Conservation (phyloP, 2,329 filamentous ascomycete genomes). For the Hypomyces rosellus region DNA sequence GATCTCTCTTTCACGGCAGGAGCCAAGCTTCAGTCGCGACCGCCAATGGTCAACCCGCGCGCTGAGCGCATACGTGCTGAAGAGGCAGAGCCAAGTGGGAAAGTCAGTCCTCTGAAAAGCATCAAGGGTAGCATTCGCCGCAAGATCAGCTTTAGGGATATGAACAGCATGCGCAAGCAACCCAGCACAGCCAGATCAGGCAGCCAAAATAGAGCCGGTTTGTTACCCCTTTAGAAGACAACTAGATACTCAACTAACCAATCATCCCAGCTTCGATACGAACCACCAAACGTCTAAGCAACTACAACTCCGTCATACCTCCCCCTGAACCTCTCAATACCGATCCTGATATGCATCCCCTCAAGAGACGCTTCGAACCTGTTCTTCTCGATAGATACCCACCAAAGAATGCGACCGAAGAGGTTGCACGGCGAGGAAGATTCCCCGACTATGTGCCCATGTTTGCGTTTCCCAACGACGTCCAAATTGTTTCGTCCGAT, state of each 20-base stretch:
- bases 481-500: slow-evolving; percentile 92
- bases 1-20: slow-evolving; percentile 86
- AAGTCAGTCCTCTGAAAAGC: slow-evolving; percentile 50
- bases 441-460: slow-evolving; percentile 98
- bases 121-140: slow-evolving; percentile 82
- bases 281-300: slow-evolving; percentile 83
- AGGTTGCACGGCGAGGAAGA: slow-evolving; percentile 69
- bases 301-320: slow-evolving; percentile 97
- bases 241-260: neutral
- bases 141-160: slow-evolving; percentile 87
- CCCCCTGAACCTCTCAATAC: slow-evolving; percentile 83
- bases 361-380: slow-evolving; percentile 90
- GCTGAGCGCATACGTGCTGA: slow-evolving; percentile 77
- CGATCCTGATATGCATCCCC: slow-evolving; percentile 88
- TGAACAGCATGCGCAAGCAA: slow-evolving; percentile 90
- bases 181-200: slow-evolving; percentile 68
- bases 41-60: slow-evolving; percentile 69
- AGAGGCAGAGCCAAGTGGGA: slow-evolving; percentile 50
- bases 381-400: slow-evolving; percentile 95
- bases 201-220: slow-evolving; percentile 43
- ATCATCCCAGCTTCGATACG: slow-evolving; percentile 51
- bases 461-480: slow-evolving; percentile 98
- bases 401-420: slow-evolving; percentile 72
- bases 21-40: slow-evolving; percentile 62
- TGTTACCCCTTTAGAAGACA: slow-evolving; percentile 13